Evolutionary conservation across 1,139 yeast species (phyloP).

Genomic region (Yueomyces sp.): DNA sequence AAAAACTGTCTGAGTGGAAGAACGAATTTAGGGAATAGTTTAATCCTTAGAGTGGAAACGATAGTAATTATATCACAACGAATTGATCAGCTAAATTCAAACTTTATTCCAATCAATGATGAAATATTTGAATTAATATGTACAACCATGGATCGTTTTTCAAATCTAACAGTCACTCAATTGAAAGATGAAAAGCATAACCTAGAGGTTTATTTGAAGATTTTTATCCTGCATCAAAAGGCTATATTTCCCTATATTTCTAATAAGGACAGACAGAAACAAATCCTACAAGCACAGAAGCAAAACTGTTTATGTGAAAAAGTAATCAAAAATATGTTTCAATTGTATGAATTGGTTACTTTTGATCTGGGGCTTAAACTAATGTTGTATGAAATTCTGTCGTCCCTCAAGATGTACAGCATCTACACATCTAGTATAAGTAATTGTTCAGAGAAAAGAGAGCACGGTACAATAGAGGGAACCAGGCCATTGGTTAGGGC

Average conservation of each 20-base stretch:
- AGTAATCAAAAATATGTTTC: constrained; percentile 10
- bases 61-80: constrained; percentile 15
- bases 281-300: constrained; percentile 1
- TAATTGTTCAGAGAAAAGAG: neutral
- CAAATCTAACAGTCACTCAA: neutral
- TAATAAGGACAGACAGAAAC: constrained; percentile 6
- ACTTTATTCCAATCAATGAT: constrained; percentile 7
- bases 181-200: constrained; percentile 1
- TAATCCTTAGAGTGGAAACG: constrained; percentile 14
- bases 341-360: constrained; percentile 19
- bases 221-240: constrained; percentile 20
- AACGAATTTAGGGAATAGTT: constrained; percentile 4
- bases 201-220: constrained; percentile 16
- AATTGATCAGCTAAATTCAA: constrained; percentile 6
- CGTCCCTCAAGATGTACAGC: constrained; percentile 36
- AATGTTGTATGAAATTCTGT: constrained; percentile 48
- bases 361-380: constrained; percentile 41
- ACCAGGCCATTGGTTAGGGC: neutral
- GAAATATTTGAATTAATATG: constrained; percentile 6
- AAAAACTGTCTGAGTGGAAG: constrained; percentile 8
- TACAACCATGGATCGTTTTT: neutral
- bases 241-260: constrained; percentile 12
- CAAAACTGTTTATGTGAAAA: neutral
- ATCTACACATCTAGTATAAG: constrained; percentile 11
- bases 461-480: constrained; percentile 1